These are phyloP conservation scores for Solanum ossicruentum DNA, from an alignment of 257 asterid species.

Conservation along the genomic window DNA sequence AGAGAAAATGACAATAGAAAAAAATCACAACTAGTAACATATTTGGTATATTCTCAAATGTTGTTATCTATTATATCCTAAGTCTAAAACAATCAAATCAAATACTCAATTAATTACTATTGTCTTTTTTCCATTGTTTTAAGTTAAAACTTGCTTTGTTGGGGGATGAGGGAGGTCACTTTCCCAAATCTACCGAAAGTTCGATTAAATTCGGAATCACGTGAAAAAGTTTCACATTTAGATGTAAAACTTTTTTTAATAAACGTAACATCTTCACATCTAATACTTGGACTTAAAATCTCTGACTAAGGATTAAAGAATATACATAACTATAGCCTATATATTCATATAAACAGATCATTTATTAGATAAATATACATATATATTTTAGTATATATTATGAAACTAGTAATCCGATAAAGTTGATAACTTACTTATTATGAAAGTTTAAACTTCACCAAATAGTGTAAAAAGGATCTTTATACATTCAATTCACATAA, in stretches of 20 bases:
- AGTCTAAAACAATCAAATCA: background rate
- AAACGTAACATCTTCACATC: background rate
- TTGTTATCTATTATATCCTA: background rate
- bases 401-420: too few species aligned
- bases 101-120: background rate
- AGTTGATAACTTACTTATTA: background rate
- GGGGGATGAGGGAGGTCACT: background rate
- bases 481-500: background rate
- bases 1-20: background rate
- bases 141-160: background rate
- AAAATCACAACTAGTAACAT: background rate
- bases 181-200: too few species aligned
- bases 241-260: background rate
- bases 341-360: background rate
- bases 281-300: background rate
- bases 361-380: too few species aligned
- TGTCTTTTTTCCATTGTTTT: background rate
- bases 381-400: too few species aligned
- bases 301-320: background rate
- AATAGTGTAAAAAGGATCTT: background rate
- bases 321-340: too few species aligned
- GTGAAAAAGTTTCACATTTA: background rate
- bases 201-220: too few species aligned
- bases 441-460: background rate
- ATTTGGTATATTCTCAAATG: background rate